Evolutionary conservation across 73 alveolate genomes (phyloP), one percentile per base, ranked within the genome.

Genomic region (Stentor coeruleus): DNA sequence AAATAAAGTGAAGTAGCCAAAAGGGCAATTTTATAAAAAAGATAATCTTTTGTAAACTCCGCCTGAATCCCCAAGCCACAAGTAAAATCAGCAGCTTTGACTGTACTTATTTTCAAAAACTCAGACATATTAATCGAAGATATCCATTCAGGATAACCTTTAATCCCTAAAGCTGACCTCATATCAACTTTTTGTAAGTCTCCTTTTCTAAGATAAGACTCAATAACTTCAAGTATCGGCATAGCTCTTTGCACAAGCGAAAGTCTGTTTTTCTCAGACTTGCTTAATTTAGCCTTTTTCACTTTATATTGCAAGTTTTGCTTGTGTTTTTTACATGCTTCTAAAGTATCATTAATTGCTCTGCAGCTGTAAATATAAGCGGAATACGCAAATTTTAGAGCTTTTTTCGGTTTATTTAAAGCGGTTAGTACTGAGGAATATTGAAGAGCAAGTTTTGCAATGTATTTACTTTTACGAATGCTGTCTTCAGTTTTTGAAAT

Each of bases 91-190:
- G n/a, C 36, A 33, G 79, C 14, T 33, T 66, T 66, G n/a, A 31
- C 37, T 0, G 79, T 37, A 1, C 14, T 33, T 40, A 66, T 26
- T 1, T 14, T 66, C 79, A 66, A 28, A 20, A 66, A 20, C 37
- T 66, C 79, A 20, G 36, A 20, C n/a, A 66, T 26, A 66, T 66
- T 66, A 2, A 66, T 28, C n/a, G 0, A 15, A 33, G n/a, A 20
- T 14, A 66, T 40, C 41, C 79, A 66, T 20, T 66, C 79, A 20
- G 79, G 79, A 33, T 66, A 26, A 26, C 79, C 79, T 33, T 31
- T 66, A 33, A 66, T 40, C 1, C 79, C 79, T 33, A 66, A 66
- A 33, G 79, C 79, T 26, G 79, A 66, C 79, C 79, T 66, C 37
- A 66, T 20, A 28, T 33, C 79, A 2, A 20, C 37, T 33, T 31